Conservation (phyloP, 139 green algal genomes). For the Haematococcus lacustris region DNA sequence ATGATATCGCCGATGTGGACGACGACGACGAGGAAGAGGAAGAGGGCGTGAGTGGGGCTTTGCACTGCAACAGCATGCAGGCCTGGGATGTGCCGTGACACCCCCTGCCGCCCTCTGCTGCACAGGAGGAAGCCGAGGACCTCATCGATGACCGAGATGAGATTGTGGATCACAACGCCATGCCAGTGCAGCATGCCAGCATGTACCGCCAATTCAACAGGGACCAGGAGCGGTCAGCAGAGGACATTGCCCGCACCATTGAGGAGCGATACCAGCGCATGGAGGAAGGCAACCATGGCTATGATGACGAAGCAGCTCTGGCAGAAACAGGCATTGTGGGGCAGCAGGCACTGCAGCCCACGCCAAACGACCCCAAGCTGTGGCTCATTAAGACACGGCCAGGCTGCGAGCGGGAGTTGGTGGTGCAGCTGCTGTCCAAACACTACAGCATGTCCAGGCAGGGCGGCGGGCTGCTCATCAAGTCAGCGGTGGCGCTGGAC, state of each 20-base stretch:
- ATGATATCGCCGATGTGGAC: conserved; percentile 82
- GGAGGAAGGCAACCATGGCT: conserved; percentile 19
- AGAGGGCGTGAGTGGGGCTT: conserved; percentile 47
- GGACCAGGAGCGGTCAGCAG: conserved; percentile 60
- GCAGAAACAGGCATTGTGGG: conserved; percentile 55
- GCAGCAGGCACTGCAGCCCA: conserved; percentile 89
- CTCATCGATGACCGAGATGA: conserved; percentile 65
- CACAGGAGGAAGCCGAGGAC: conserved; percentile 70
- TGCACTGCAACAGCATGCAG: too few species aligned
- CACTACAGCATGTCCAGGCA: conserved; percentile 46
- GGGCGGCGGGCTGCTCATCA: conserved; percentile 74
- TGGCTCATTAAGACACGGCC: conserved; percentile 77
- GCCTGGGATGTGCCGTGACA: too few species aligned
- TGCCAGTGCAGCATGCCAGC: too few species aligned
- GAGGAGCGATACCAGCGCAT: conserved; percentile 66
- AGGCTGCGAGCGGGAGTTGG: conserved; percentile 73
- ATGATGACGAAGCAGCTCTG: conserved; percentile 30
- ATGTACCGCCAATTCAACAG: conserved; percentile 23
- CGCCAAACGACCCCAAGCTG: conserved; percentile 84
- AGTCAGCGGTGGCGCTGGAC: conserved; percentile 82
- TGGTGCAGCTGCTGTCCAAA: conserved; percentile 89
- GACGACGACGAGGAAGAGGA: conserved; percentile 85
- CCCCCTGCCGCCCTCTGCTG: too few species aligned
- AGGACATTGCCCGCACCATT: conserved; percentile 77
- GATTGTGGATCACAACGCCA: conserved; percentile 19